Percentiles rank a stretch among this genome's conserved stretches.
Evolutionary conservation across 805 yeast genomes (phyloP).

Genomic region (Teunomyces stri): DNA sequence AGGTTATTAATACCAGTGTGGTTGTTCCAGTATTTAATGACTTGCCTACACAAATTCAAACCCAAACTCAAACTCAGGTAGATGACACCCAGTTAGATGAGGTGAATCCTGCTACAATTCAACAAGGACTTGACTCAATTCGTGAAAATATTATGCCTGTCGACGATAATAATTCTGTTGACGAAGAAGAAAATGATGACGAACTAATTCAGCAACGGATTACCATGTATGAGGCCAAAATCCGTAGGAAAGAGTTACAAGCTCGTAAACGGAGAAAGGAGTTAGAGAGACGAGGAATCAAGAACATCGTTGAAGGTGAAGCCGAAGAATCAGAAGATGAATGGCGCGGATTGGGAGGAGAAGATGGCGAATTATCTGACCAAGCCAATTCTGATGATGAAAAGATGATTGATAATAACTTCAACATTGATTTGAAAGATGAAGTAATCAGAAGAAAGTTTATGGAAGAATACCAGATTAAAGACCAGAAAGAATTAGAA

Average conservation of each 20-base stretch:
- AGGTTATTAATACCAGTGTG: background rate
- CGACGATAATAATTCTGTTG: conserved; percentile 10
- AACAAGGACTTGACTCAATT: conserved; percentile 21
- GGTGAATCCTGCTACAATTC: conserved; percentile 15
- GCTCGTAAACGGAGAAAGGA: conserved; percentile 42
- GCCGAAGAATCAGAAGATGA: conserved; percentile 91
- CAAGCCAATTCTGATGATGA: conserved; percentile 75
- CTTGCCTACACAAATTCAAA: background rate
- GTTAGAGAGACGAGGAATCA: conserved; percentile 56
- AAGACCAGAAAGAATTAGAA: conserved; percentile 63
- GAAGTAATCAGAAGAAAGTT: conserved; percentile 57
- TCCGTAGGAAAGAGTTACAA: conserved; percentile 33
- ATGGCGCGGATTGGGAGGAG: conserved; percentile 80
- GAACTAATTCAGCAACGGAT: conserved; percentile 25
- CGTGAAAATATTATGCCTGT: conserved; percentile 10
- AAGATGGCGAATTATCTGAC: conserved; percentile 57
- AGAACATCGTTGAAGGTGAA: conserved; percentile 68
- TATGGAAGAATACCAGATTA: conserved; percentile 57
- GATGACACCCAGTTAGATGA: conserved; percentile 18
- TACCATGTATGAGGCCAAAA: conserved; percentile 39
- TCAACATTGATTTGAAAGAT: conserved; percentile 54
- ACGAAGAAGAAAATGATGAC: conserved; percentile 22
- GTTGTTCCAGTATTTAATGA: background rate
- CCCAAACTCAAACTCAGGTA: background rate
- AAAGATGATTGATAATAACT: conserved; percentile 69